Base-by-base conservation (phyloP, 2,329 filamentous ascomycete species). In the Cyphellophora europaea region DNA sequence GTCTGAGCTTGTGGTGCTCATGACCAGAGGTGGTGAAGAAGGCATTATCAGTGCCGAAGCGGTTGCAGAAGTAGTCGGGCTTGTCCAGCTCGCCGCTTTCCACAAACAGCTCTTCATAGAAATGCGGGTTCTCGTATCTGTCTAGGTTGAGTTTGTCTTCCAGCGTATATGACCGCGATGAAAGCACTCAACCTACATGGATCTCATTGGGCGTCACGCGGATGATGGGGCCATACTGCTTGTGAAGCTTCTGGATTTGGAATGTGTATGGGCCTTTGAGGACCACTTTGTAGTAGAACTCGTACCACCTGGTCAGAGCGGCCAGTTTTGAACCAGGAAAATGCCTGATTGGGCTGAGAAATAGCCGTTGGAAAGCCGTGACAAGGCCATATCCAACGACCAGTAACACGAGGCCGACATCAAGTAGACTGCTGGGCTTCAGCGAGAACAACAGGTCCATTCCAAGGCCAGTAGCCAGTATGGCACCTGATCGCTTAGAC, bases 141-240 rank as follows among this genome's bases (percentile, higher is more conserved):
- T n/a, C n/a, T n/a, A n/a, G n/a, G n/a, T n/a, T n/a, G n/a, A n/a
- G n/a, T n/a, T n/a, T n/a, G n/a, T n/a, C n/a, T n/a, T n/a, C n/a
- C n/a, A n/a, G n/a, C n/a, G n/a, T n/a, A n/a, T n/a, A n/a, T n/a
- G n/a, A n/a, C n/a, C n/a, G n/a, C n/a, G n/a, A n/a, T n/a, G n/a
- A n/a, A n/a, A n/a, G n/a, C n/a, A n/a, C n/a, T n/a, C n/a, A n/a
- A n/a, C n/a, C 48, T 31, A 68, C 57, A 30, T 59, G 53, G 15
- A 62, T 41, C 12, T 54, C 50, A 27, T 57, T 55, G 3, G 57
- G 57, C 3, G 49, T 55, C 3, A 58, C 49, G 6, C 58, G 54
- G 3, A 61, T 33, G 2, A 57, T 45, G 8, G 50, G 46, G 5
- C 54, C 54, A 42, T 54, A 54, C 44, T 49, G 33, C 21, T 45